Percentiles rank a stretch among this genome's conserved stretches.
These are phyloP conservation scores for Aspergillus eucalypticola DNA, from an alignment of 2,329 filamentous ascomycete genomes.

Conservation along the genomic window DNA sequence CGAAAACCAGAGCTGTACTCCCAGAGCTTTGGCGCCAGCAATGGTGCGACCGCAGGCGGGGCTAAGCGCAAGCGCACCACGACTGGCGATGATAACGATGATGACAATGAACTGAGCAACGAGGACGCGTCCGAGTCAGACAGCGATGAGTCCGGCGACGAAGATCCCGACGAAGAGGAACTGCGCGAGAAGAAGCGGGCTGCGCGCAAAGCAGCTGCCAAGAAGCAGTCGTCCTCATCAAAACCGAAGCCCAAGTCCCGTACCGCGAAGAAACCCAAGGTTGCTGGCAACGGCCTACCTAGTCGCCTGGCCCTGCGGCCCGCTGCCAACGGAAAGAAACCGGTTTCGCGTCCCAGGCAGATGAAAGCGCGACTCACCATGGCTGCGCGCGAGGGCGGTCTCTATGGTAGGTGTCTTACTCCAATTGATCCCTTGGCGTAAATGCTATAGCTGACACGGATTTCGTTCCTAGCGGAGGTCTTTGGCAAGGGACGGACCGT, in stretches of 20 bases:
- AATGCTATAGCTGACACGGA: conserved; percentile 25
- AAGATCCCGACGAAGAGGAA: conserved; percentile 53
- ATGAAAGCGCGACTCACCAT: conserved; percentile 54
- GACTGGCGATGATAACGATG: conserved; percentile 39
- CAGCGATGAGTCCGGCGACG: conserved; percentile 39
- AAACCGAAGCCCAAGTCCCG: conserved; percentile 40
- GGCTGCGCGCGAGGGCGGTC: conserved; percentile 54
- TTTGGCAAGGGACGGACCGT: conserved; percentile 57
- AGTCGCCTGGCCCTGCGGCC: conserved; percentile 58
- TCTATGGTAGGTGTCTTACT: conserved; percentile 53
- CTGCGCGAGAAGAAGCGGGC: conserved; percentile 45
- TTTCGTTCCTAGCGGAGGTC: conserved; percentile 52
- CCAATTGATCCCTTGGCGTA: neutral
- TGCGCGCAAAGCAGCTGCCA: conserved; percentile 34
- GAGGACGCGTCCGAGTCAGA: conserved; percentile 41
- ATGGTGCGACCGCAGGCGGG: conserved; percentile 28
- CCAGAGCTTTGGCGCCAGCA: conserved; percentile 34
- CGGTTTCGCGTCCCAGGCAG: conserved; percentile 51
- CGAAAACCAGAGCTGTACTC: conserved; percentile 47
- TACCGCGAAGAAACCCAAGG: conserved; percentile 58
- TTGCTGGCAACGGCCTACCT: conserved; percentile 49
- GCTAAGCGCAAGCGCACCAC: conserved; percentile 54
- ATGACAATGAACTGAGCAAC: conserved; percentile 31
- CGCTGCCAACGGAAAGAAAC: conserved; percentile 47
- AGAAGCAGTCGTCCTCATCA: conserved; percentile 36